A percentile compares a stretch with the other conserved stretches of the same genome.
These are phyloP conservation scores for Salvia sclarea DNA, from an alignment of 305 asterid genomes.

Conservation along the genomic window DNA sequence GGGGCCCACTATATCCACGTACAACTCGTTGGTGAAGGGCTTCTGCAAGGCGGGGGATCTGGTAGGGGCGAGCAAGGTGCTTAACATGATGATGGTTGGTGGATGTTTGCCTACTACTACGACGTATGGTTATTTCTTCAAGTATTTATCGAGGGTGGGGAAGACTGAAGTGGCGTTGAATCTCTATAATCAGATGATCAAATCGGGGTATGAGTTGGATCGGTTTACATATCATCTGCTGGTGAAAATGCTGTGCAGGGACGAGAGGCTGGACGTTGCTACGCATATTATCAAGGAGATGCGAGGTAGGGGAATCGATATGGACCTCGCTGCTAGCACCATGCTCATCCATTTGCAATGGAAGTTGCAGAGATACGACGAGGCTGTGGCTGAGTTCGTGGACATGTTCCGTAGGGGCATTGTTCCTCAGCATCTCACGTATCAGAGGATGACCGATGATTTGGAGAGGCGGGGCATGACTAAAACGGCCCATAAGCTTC, in stretches of 20 bases:
- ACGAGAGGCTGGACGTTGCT: conserved; percentile 48
- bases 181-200: conserved; percentile 59
- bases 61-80: conserved; percentile 63
- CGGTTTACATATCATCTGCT: conserved; percentile 70
- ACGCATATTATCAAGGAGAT: conserved; percentile 57
- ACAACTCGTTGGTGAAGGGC: conserved; percentile 82
- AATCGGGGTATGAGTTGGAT: conserved; percentile 65
- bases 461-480: conserved; percentile 59
- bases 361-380: conserved; percentile 51
- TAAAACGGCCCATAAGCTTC: conserved; percentile 52
- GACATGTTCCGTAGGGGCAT: conserved; percentile 84
- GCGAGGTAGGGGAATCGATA: conserved; percentile 73
- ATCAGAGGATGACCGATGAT: conserved; percentile 50
- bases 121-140: conserved; percentile 74
- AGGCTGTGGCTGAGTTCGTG: conserved; percentile 63
- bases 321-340: conserved; percentile 75
- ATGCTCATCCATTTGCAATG: conserved; percentile 72
- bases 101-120: conserved; percentile 56
- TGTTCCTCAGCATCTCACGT: conserved; percentile 82
- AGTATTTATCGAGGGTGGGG: conserved; percentile 61
- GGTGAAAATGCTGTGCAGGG: conserved; percentile 72
- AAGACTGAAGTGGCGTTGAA: conserved; percentile 61
- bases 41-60: conserved; percentile 87
- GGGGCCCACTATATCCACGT: conserved; percentile 78
- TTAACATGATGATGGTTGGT: conserved; percentile 65